A percentile compares a stretch with the other conserved stretches of the same genome.
Conservation (phyloP, 176 grass and related monocot genomes). For the Carex scoparia region DNA sequence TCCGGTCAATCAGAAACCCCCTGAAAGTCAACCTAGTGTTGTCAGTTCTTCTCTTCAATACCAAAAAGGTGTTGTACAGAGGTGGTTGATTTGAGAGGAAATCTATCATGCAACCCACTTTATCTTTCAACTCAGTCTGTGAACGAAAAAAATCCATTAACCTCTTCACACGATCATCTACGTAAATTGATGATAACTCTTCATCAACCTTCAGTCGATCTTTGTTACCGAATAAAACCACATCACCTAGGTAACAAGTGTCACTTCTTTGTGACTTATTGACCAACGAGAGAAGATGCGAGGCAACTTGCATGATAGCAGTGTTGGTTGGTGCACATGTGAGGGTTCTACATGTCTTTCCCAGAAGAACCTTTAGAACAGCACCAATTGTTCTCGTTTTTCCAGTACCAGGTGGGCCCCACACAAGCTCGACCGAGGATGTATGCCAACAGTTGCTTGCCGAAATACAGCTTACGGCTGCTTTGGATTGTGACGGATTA, state of each 20-base stretch:
- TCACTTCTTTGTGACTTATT: constrained; percentile 25
- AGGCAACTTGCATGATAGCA: constrained; percentile 69
- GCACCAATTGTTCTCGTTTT: constrained; percentile 75
- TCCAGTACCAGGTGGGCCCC: constrained; percentile 81
- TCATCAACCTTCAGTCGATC: constrained; percentile 51
- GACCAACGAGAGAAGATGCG: constrained; percentile 51
- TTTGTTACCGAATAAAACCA: constrained; percentile 79
- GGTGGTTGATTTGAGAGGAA: constrained; percentile 45
- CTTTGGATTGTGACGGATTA: constrained; percentile 57
- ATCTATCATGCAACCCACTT: constrained; percentile 36
- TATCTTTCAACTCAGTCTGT: constrained; percentile 44
- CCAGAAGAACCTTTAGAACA: constrained; percentile 53
- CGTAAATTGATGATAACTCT: constrained; percentile 47
- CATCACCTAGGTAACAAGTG: constrained; percentile 47
- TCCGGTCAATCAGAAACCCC: constrained; percentile 38
- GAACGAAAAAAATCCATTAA: constrained; percentile 36
- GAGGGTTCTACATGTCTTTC: constrained; percentile 51
- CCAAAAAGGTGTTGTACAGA: constrained; percentile 35
- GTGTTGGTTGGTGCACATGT: constrained; percentile 79
- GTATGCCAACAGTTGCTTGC: constrained; percentile 36
- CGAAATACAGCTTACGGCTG: constrained; percentile 47
- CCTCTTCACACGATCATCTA: constrained; percentile 54
- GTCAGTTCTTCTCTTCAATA: constrained; percentile 21
- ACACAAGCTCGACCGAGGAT: constrained; percentile 53
- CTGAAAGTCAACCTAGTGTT: constrained; percentile 27